Percentiles rank a stretch among this genome's conserved stretches.
These are phyloP conservation scores for Fusarium phyllophilum DNA, from an alignment of 2,329 filamentous ascomycete genomes.

Conservation along the genomic window DNA sequence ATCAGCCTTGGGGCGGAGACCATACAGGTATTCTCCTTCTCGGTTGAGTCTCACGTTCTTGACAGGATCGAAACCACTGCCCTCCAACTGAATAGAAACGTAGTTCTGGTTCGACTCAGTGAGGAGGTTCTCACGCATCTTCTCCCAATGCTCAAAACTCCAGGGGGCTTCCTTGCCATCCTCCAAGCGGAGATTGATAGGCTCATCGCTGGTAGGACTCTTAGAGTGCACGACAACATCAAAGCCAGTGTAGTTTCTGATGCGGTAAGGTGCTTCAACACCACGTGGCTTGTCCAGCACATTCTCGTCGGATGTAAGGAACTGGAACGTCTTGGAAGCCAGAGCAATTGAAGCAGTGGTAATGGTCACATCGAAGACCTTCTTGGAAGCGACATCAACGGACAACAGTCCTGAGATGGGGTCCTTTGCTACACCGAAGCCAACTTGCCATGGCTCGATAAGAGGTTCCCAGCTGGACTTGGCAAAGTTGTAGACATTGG, in stretches of 20 bases:
- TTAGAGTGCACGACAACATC: conserved; percentile 86
- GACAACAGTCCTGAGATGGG: conserved; percentile 79
- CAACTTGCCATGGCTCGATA: conserved; percentile 96
- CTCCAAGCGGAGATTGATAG: conserved; percentile 78
- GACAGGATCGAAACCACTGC: conserved; percentile 91
- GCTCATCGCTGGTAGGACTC: conserved; percentile 70
- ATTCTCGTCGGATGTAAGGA: conserved; percentile 85
- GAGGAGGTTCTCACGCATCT: conserved; percentile 91
- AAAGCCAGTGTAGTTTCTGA: conserved; percentile 96
- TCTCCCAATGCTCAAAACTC: conserved; percentile 97
- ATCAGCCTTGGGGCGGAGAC: conserved; percentile 85
- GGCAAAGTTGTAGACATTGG: conserved; percentile 98
- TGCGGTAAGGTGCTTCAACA: conserved; percentile 89
- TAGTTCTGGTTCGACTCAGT: conserved; percentile 83
- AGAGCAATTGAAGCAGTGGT: conserved; percentile 95
- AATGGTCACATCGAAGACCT: conserved; percentile 89
- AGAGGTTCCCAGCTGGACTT: conserved; percentile 98
- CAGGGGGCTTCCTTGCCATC: conserved; percentile 94
- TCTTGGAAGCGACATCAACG: conserved; percentile 87
- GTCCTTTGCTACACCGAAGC: conserved; percentile 86
- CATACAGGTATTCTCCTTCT: conserved; percentile 94
- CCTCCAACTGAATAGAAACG: conserved; percentile 86
- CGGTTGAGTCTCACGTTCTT: conserved; percentile 89
- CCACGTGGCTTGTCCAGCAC: conserved; percentile 93
- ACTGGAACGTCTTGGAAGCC: conserved; percentile 91